Evolutionary conservation across 2,329 filamentous ascomycete species (phyloP).

Genomic region (Fusarium torulosum): DNA sequence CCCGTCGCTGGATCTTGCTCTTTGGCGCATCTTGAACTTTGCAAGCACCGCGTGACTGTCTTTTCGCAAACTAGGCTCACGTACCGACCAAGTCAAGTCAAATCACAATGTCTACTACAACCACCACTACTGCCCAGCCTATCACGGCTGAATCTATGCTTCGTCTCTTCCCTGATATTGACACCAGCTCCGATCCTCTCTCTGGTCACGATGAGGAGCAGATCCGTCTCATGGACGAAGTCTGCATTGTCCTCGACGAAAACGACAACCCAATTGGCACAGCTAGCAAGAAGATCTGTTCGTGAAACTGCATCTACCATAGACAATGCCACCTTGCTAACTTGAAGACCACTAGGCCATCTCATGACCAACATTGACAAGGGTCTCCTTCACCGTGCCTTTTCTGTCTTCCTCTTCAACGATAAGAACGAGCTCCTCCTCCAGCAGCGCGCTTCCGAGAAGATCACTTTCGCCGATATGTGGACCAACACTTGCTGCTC

Average conservation of each 20-base stretch:
- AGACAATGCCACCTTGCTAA: slow-evolving; percentile 28
- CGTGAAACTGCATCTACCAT: slow-evolving; percentile 52
- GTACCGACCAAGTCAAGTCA: slow-evolving; percentile 16
- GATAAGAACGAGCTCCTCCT: slow-evolving; percentile 91
- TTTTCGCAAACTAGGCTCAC: not conserved
- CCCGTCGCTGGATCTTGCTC: slow-evolving; percentile 5
- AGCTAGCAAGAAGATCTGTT: slow-evolving; percentile 97
- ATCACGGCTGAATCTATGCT: slow-evolving; percentile 90
- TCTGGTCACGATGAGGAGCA: slow-evolving; percentile 97
- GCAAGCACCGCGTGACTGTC: slow-evolving; percentile 1
- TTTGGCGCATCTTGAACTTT: slow-evolving; percentile 7
- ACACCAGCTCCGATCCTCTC: slow-evolving; percentile 78
- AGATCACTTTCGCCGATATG: slow-evolving; percentile 99
- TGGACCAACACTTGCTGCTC: slow-evolving; percentile 99
- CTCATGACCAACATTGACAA: slow-evolving; percentile 99
- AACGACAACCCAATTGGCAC: slow-evolving; percentile 94
- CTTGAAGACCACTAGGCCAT: slow-evolving; percentile 72
- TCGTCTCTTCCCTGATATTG: slow-evolving; percentile 86
- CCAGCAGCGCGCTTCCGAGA: slow-evolving; percentile 94
- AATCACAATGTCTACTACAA: slow-evolving; percentile 51
- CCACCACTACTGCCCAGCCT: slow-evolving; percentile 64
- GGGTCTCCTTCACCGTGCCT: slow-evolving; percentile 94
- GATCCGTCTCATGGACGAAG: slow-evolving; percentile 97
- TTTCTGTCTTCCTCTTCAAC: slow-evolving; percentile 98
- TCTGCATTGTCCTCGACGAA: slow-evolving; percentile 96